Conservation (phyloP, 257 asterid genomes). For the Rauvolfia tetraphylla region DNA sequence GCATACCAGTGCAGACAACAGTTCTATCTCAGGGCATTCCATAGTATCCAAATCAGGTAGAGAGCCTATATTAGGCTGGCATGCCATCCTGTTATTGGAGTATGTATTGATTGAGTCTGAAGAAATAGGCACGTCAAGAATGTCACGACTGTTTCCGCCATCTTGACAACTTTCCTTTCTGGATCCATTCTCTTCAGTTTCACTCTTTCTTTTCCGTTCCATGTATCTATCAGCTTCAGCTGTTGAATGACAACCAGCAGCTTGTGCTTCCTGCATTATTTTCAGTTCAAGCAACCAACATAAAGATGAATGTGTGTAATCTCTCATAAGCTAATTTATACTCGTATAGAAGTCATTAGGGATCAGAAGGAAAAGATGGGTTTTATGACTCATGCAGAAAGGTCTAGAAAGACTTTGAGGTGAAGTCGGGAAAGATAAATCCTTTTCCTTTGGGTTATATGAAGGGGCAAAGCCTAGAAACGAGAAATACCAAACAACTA, state of each 20-base stretch:
- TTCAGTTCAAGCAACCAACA: not conserved
- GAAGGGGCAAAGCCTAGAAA: not conserved
- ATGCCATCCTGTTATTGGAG: conserved; percentile 43
- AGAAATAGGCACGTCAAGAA: conserved; percentile 41
- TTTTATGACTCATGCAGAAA: not conserved
- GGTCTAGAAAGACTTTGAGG: not conserved
- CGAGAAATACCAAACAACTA: not conserved
- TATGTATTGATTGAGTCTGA: conserved; percentile 51
- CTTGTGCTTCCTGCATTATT: conserved; percentile 67
- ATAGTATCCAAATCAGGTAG: conserved; percentile 33
- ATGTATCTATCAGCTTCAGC: conserved; percentile 67
- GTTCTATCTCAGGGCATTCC: conserved; percentile 40
- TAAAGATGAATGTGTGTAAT: not conserved
- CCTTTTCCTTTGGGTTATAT: not conserved
- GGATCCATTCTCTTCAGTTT: conserved; percentile 43
- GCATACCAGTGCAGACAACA: conserved; percentile 75
- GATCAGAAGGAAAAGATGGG: not conserved
- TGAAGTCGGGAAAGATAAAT: not conserved
- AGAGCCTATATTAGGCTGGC: conserved; percentile 40
- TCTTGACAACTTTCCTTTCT: conserved; percentile 50
- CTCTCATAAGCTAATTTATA: not conserved
- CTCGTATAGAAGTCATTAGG: not conserved
- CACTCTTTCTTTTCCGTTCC: conserved; percentile 53
- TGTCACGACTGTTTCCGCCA: conserved; percentile 53
- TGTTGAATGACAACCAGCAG: conserved; percentile 66